Conservation (phyloP, 1,284 basidiomycete species). For the Coniophora puteana region DNA sequence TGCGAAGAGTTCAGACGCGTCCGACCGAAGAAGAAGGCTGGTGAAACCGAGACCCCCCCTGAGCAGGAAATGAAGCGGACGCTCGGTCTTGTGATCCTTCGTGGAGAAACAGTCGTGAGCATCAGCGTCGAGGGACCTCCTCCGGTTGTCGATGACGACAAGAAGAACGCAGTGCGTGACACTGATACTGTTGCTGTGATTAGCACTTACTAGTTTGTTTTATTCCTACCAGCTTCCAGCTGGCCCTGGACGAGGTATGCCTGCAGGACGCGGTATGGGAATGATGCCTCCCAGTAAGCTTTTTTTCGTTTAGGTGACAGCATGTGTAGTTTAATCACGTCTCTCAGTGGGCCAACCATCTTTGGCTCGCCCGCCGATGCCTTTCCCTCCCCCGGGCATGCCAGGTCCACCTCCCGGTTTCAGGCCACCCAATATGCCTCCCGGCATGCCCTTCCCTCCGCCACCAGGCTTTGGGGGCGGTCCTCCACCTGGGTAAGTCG, state of each 20-base stretch:
- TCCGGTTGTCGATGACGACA: conserved; percentile 86
- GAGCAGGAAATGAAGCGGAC: conserved; percentile 96
- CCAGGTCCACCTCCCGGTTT: conserved; percentile 80
- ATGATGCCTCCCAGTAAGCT: conserved; percentile 87
- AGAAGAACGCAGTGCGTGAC: conserved; percentile 65
- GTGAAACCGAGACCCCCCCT: conserved; percentile 69
- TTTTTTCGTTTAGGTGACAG: conserved; percentile 14
- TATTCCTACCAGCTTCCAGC: conserved; percentile 61
- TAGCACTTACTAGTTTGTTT: no score
- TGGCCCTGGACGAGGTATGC: conserved; percentile 92
- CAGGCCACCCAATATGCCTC: conserved; percentile 79
- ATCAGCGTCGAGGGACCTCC: conserved; percentile 96
- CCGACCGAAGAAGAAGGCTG: conserved; percentile 80
- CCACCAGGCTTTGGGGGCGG: conserved; percentile 78
- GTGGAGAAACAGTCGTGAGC: conserved; percentile 96
- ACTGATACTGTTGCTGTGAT: conserved; percentile 4
- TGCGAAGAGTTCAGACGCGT: conserved; percentile 95
- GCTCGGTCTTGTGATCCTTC: conserved; percentile 91
- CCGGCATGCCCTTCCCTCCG: conserved; percentile 75
- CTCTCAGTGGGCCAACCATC: conserved; percentile 60
- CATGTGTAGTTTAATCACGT: conserved; percentile 13
- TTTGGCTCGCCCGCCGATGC: conserved; percentile 79
- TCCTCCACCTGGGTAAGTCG: conserved; percentile 83
- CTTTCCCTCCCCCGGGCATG: conserved; percentile 85
- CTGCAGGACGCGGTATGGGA: conserved; percentile 96